phyloP scores from a whole-genome alignment of 257 asterid species.

The Ballota nigra region DNA sequence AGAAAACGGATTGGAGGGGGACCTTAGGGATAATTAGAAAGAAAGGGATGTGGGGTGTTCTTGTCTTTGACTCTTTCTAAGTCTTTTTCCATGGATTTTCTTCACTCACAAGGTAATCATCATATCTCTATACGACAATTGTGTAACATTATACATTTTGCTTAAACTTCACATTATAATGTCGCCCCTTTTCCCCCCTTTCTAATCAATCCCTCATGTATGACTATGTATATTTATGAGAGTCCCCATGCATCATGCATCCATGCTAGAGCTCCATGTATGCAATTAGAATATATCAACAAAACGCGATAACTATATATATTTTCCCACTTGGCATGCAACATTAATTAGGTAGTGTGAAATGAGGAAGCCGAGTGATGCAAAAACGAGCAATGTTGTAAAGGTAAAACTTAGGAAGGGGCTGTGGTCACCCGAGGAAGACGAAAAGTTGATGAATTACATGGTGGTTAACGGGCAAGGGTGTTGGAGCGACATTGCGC shows the following conservation, averaged over 20 bases:
- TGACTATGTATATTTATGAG: no score
- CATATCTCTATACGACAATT: conserved; percentile 38
- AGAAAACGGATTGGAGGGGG: conserved; percentile 95
- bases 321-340: not conserved
- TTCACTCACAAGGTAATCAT: conserved; percentile 97
- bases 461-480: conserved; percentile 81
- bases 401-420: conserved; percentile 67
- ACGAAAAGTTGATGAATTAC: conserved; percentile 73
- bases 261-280: not conserved
- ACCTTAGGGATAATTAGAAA: conserved; percentile 31
- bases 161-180: conserved; percentile 83
- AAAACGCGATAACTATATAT: not conserved
- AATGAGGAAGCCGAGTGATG: conserved; percentile 39
- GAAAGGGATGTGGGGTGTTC: conserved; percentile 67
- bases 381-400: not conserved
- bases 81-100: conserved; percentile 53
- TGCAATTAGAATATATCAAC: not conserved
- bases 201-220: conserved; percentile 40
- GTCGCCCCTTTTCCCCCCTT: conserved; percentile 33
- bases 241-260: not conserved
- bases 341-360: not conserved
- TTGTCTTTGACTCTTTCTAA: conserved; percentile 79
- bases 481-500: conserved; percentile 87
- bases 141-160: conserved; percentile 34
- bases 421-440: conserved; percentile 90